phyloP scores from a whole-genome alignment of 202 grass and related monocot species.

The Panicum virgatum region DNA sequence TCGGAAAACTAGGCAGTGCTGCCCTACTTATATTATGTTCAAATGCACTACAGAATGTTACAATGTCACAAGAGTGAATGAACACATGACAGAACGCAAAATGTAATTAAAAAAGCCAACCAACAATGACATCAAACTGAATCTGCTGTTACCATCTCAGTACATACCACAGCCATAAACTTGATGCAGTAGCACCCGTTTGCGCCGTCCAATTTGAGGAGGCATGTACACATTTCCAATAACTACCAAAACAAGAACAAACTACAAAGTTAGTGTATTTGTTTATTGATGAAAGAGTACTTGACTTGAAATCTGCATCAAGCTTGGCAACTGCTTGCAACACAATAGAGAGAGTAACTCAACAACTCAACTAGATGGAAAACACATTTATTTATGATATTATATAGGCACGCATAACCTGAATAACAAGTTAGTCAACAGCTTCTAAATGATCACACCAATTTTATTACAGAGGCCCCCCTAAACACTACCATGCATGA shows the following conservation, averaged over 20 bases:
- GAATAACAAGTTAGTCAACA: neutral
- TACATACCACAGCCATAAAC: neutral
- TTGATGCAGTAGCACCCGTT: neutral
- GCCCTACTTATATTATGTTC: neutral
- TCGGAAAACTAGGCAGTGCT: neutral
- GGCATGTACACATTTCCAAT: neutral
- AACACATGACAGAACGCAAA: neutral
- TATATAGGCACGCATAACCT: neutral
- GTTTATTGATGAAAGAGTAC: too few species aligned
- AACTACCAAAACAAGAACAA: neutral
- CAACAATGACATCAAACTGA: neutral
- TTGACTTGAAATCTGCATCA: too few species aligned
- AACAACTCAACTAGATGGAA: neutral
- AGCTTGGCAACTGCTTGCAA: neutral
- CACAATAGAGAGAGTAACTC: neutral
- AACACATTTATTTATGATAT: too few species aligned
- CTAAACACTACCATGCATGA: neutral
- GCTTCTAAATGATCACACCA: neutral
- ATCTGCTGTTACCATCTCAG: neutral
- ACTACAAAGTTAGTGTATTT: neutral
- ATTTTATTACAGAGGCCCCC: neutral
- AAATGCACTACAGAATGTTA: neutral
- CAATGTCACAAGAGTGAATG: neutral
- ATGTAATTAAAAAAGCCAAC: neutral
- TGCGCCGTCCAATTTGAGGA: neutral